Percentiles rank a stretch among this genome's conserved stretches.
Conservation (phyloP, 306 rosid species). For the Vicia sativa region DNA sequence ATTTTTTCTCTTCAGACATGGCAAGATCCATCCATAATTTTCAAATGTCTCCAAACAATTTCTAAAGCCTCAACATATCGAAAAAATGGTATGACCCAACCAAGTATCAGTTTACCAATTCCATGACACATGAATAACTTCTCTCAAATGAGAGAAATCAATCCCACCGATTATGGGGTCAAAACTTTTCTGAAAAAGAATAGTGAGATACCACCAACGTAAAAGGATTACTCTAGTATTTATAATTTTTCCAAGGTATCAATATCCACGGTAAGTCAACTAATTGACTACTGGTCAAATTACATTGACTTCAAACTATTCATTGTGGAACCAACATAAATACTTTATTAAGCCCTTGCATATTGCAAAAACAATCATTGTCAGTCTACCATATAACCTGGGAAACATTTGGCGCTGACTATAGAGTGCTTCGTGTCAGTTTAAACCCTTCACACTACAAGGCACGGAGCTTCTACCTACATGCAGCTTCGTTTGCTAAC, state of each 20-base stretch:
- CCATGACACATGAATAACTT: not conserved
- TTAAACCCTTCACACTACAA: conserved; percentile 1
- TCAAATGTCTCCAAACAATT: conserved; percentile 27
- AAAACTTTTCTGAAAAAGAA: not conserved
- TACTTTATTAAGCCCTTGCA: conserved; percentile 22
- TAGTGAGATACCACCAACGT: not conserved
- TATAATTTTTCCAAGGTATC: not conserved
- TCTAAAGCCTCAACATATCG: conserved; percentile 23
- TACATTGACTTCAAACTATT: conserved; percentile 12
- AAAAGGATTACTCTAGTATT: not conserved
- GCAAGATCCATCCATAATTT: conserved; percentile 13
- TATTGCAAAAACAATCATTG: conserved; percentile 7
- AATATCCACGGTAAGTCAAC: conserved; percentile 6
- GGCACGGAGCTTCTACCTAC: not conserved
- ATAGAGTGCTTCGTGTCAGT: not conserved
- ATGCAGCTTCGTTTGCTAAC: not conserved
- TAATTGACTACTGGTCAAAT: conserved; percentile 2
- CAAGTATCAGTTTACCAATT: conserved; percentile 5
- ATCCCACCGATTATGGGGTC: not conserved
- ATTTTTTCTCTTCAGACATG: not conserved
- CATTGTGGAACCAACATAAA: conserved; percentile 8
- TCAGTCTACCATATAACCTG: conserved; percentile 4
- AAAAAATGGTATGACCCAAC: conserved; percentile 1
- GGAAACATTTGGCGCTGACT: conserved; percentile 4
- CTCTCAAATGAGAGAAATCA: not conserved